Conservation (phyloP, 1,284 basidiomycete species). For the Cutaneotrichosporon sp. region DNA sequence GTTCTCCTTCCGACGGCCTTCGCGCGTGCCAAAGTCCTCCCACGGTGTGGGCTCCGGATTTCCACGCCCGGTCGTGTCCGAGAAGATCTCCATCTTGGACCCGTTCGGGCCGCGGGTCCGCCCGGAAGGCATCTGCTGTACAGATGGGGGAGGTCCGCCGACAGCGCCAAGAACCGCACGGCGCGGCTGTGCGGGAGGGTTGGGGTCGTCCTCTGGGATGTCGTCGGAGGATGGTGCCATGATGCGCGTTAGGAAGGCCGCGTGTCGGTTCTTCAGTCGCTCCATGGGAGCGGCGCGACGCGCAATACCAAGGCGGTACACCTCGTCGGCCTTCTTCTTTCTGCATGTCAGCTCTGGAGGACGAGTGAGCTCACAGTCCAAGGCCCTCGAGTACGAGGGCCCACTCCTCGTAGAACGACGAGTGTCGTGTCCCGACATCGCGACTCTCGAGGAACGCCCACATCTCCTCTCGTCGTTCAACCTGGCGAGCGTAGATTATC, state of each 20-base stretch:
- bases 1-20: slow-evolving; percentile 57
- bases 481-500: slow-evolving; percentile 72
- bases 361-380: slow-evolving; percentile 62
- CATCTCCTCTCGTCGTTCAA: slow-evolving; percentile 62
- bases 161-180: slow-evolving; percentile 30
- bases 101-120: slow-evolving; percentile 45
- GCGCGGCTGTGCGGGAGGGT: background rate
- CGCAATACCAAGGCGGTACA: slow-evolving; percentile 80
- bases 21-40: slow-evolving; percentile 56
- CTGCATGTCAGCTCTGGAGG: slow-evolving; percentile 51
- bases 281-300: slow-evolving; percentile 78
- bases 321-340: slow-evolving; percentile 71
- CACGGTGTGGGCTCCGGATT: slow-evolving; percentile 46
- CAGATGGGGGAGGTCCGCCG: background rate
- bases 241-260: slow-evolving; percentile 76
- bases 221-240: slow-evolving; percentile 49
- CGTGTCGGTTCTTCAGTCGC: slow-evolving; percentile 76
- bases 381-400: slow-evolving; percentile 69
- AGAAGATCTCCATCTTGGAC: slow-evolving; percentile 54
- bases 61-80: slow-evolving; percentile 36
- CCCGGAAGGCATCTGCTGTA: slow-evolving; percentile 10
- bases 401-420: slow-evolving; percentile 81
- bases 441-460: slow-evolving; percentile 73
- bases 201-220: slow-evolving; percentile 43
- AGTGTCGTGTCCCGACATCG: slow-evolving; percentile 74